Percentiles rank a stretch among this genome's conserved stretches.
These are phyloP conservation scores for Ceratocystis papillata DNA, from an alignment of 2,329 filamentous ascomycete genomes.

Conservation along the genomic window DNA sequence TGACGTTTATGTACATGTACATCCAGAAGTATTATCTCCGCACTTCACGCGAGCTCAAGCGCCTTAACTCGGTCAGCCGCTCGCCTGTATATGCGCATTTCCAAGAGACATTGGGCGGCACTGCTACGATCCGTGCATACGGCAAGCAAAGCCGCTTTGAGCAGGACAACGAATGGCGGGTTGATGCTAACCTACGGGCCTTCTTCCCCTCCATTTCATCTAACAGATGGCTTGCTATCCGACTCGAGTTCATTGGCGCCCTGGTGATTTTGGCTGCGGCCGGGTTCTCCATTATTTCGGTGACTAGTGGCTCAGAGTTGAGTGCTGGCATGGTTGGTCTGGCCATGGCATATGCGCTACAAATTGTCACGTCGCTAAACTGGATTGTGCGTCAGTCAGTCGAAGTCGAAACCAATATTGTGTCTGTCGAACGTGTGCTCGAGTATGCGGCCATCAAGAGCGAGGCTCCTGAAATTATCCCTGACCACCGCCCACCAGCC, in stretches of 20 bases:
- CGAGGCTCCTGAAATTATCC: slow-evolving; percentile 89
- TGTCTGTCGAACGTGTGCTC: slow-evolving; percentile 92
- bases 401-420: slow-evolving; percentile 99
- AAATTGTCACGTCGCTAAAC: slow-evolving; percentile 94
- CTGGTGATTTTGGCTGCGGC: slow-evolving; percentile 85
- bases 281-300: slow-evolving; percentile 68
- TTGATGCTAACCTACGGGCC: slow-evolving; percentile 85
- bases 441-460: slow-evolving; percentile 87
- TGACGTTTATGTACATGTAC: slow-evolving; percentile 72
- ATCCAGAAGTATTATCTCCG: slow-evolving; percentile 96
- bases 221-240: slow-evolving; percentile 86
- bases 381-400: slow-evolving; percentile 99
- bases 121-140: slow-evolving; percentile 92
- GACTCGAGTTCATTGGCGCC: slow-evolving; percentile 89
- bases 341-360: slow-evolving; percentile 91
- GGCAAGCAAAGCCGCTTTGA: slow-evolving; percentile 78
- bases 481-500: slow-evolving; percentile 72
- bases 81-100: slow-evolving; percentile 98
- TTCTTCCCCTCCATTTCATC: slow-evolving; percentile 95
- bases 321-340: slow-evolving; percentile 73
- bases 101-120: slow-evolving; percentile 88
- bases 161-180: slow-evolving; percentile 91
- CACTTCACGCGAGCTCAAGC: slow-evolving; percentile 91
- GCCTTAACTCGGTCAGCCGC: slow-evolving; percentile 85
- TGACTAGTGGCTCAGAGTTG: slow-evolving; percentile 54